A percentile compares a stretch with the other conserved stretches of the same genome.
Conservation (phyloP, 208 protist genomes). For the Trypanosomatidae sp. region DNA sequence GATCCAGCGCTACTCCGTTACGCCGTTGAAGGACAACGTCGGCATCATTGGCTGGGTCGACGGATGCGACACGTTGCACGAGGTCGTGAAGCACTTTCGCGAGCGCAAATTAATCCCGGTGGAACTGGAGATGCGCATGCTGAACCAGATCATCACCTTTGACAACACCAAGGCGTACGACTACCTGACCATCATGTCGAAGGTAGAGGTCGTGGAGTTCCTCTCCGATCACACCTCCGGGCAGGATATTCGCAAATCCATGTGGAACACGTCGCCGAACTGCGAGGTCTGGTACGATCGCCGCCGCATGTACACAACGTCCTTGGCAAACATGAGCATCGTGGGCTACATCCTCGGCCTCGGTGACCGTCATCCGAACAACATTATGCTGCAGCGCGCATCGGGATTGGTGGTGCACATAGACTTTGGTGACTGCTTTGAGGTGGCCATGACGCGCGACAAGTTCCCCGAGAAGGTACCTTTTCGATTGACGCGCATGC, state of each 20-base stretch:
- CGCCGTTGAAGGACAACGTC: conserved; percentile 97
- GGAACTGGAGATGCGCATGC: conserved; percentile 86
- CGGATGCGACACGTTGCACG: conserved; percentile 95
- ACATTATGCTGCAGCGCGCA: conserved; percentile 99
- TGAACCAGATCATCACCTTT: conserved; percentile 78
- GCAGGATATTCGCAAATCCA: conserved; percentile 94
- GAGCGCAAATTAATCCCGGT: conserved; percentile 45
- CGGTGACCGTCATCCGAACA: conserved; percentile 99
- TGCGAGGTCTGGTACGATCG: conserved; percentile 98
- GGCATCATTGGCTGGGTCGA: conserved; percentile 99
- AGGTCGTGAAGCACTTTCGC: conserved; percentile 82
- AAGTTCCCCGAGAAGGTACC: conserved; percentile 99
- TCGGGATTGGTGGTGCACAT: conserved; percentile 99
- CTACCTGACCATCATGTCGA: conserved; percentile 81
- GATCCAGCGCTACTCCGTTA: conserved; percentile 96
- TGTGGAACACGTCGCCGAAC: conserved; percentile 96
- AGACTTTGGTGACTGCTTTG: conserved; percentile 99
- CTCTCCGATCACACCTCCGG: conserved; percentile 95
- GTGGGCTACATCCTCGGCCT: conserved; percentile 98
- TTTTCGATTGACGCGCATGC: conserved; percentile 99
- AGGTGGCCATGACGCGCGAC: conserved; percentile 99
- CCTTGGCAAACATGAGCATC: conserved; percentile 99
- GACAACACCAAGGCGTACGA: conserved; percentile 87
- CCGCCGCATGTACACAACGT: conserved; percentile 98
- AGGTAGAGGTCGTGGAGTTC: conserved; percentile 95